Conservation (phyloP, 768 basidiomycete genomes). For the Rhodotorula toruloides region DNA sequence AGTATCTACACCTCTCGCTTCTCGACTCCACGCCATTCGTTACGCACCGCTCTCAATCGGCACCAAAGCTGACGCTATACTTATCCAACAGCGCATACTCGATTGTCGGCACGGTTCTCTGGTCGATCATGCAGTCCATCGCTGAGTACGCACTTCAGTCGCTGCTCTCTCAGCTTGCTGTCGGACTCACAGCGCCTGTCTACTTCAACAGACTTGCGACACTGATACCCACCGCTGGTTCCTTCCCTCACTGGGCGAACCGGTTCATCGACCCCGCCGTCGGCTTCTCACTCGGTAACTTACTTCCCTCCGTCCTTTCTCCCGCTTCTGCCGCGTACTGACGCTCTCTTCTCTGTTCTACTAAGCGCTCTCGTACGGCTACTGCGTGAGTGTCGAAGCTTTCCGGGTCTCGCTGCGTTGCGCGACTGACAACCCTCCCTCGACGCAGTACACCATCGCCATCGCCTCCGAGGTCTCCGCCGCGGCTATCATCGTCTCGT, state of each 20-base stretch:
- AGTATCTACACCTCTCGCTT: no score
- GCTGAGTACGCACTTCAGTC: conserved; percentile 42
- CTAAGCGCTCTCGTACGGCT: conserved; percentile 44
- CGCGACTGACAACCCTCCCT: no score
- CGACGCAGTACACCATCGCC: no score
- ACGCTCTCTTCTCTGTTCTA: conserved; percentile 47
- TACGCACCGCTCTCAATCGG: not conserved
- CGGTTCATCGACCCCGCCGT: conserved; percentile 44
- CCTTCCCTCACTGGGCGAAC: conserved; percentile 40
- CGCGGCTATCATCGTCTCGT: conserved; percentile 43
- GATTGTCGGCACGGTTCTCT: conserved; percentile 50
- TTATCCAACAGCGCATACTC: conserved; percentile 47
- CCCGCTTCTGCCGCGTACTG: conserved; percentile 20
- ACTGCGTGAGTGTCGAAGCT: no score
- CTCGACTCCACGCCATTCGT: not conserved
- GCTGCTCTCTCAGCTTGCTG: not conserved
- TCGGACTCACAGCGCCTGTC: not conserved
- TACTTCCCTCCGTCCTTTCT: conserved; percentile 43
- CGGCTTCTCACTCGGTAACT: conserved; percentile 47
- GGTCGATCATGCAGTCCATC: conserved; percentile 46
- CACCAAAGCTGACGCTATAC: not conserved
- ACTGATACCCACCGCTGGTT: conserved; percentile 40
- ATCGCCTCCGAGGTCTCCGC: conserved; percentile 47
- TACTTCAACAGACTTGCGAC: no score
- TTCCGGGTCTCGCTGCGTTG: no score